Conservation (phyloP, 768 basidiomycete species). For the Coprinopsis strossmayeri region DNA sequence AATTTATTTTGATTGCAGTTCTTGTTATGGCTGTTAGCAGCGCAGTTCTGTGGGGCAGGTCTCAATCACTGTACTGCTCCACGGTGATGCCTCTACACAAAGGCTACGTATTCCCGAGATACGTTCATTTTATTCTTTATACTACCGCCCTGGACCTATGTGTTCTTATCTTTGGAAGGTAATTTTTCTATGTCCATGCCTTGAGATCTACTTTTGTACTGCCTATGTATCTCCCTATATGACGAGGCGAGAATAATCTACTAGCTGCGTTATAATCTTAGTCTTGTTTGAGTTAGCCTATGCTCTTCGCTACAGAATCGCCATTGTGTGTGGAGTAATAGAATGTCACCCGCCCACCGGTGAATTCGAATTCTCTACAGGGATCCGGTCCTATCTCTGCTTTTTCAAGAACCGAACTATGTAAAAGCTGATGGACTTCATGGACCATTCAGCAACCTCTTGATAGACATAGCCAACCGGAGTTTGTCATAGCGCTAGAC, state of each 20-base stretch:
- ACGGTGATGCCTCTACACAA: not conserved
- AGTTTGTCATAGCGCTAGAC: too few species aligned
- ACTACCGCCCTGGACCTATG: not conserved
- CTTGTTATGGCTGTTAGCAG: constrained; percentile 74
- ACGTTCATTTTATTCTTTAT: not conserved
- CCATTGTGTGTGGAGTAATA: not conserved
- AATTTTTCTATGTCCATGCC: not conserved
- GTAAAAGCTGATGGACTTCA: too few species aligned
- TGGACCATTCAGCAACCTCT: too few species aligned
- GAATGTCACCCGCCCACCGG: too few species aligned
- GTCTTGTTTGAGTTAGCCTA: not conserved
- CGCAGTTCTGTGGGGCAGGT: constrained; percentile 85
- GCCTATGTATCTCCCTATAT: not conserved
- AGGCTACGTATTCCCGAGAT: too few species aligned
- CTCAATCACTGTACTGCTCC: constrained; percentile 52
- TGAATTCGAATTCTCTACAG: too few species aligned
- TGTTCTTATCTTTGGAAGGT: not conserved
- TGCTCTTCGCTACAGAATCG: too few species aligned
- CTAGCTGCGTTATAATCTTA: not conserved
- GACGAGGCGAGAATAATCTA: not conserved
- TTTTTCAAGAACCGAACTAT: too few species aligned
- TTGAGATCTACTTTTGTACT: not conserved
- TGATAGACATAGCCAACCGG: too few species aligned
- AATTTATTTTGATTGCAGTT: constrained; percentile 33
- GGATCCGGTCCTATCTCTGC: too few species aligned